A percentile compares a stretch with the other conserved stretches of the same genome.
These are phyloP conservation scores for Colletotrichum musicola DNA, from an alignment of 2,329 filamentous ascomycete species.

Conservation along the genomic window DNA sequence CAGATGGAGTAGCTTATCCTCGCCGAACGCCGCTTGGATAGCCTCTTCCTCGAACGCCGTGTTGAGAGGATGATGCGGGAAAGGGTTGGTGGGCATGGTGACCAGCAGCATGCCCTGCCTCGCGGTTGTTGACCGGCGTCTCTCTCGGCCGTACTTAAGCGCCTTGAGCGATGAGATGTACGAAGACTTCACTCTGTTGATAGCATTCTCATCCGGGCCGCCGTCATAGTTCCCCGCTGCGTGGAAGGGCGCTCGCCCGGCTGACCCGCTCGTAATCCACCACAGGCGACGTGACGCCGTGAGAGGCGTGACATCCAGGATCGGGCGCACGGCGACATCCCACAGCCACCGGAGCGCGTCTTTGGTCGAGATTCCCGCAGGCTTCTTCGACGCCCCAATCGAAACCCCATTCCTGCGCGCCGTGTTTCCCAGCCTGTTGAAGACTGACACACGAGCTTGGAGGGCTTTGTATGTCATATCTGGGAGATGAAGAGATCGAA, in stretches of 20 bases:
- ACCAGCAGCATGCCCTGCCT: not conserved
- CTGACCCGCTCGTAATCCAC: not conserved
- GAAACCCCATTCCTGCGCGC: not conserved
- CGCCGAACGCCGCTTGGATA: not conserved
- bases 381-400: not conserved
- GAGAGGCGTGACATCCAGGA: not conserved
- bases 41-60: not conserved
- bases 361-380: not conserved
- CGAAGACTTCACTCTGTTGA: not conserved
- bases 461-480: not conserved
- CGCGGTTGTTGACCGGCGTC: not conserved
- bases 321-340: not conserved
- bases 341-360: not conserved
- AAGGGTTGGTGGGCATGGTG: not conserved
- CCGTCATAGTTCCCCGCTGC: not conserved
- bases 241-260: not conserved
- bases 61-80: not conserved
- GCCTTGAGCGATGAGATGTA: not conserved
- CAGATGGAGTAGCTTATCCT: not conserved
- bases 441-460: not conserved
- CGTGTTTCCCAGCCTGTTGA: not conserved
- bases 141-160: not conserved
- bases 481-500: not conserved
- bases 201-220: not conserved
- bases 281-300: slow-evolving; percentile 1